Percentiles rank a stretch among this genome's conserved stretches.
phyloP scores from a whole-genome alignment of 1,284 basidiomycete genomes.

The Trichosporon coremiiforme region DNA sequence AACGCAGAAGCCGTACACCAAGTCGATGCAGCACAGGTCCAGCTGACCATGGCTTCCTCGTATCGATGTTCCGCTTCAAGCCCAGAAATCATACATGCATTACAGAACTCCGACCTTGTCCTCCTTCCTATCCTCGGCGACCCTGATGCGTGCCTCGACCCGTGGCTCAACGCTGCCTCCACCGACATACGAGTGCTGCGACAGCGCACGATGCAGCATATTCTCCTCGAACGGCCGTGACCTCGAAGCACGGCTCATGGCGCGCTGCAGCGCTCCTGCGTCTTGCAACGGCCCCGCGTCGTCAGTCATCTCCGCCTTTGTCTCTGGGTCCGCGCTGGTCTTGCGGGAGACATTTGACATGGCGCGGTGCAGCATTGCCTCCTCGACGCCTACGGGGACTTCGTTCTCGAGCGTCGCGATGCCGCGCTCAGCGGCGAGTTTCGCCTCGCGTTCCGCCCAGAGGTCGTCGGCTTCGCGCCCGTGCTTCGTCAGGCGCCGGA shows the following conservation, averaged over 20 bases:
- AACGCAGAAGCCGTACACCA: too few relatives aligned
- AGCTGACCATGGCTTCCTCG: too few relatives aligned
- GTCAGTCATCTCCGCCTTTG: neutral
- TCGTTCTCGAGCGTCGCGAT: constrained; percentile 6
- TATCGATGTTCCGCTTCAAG: neutral
- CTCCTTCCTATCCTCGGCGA: neutral
- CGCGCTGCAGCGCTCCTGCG: neutral
- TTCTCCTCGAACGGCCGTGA: constrained; percentile 11
- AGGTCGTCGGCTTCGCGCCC: constrained; percentile 35
- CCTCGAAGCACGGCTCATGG: neutral
- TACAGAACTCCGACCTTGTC: neutral
- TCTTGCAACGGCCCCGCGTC: neutral
- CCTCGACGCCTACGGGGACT: neutral
- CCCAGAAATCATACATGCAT: neutral
- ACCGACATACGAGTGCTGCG: constrained; percentile 8
- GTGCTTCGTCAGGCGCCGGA: constrained; percentile 35
- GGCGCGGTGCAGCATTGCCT: constrained; percentile 15
- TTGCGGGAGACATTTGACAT: neutral
- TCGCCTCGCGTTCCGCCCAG: constrained; percentile 20
- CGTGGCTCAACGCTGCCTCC: neutral
- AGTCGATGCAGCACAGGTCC: too few relatives aligned
- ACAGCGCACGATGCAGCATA: constrained; percentile 6
- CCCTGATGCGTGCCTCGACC: neutral
- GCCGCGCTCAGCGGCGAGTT: neutral
- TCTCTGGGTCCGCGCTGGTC: neutral